Evolutionary conservation across 192 early-diverging fungal genomes (phyloP), one percentile per base, ranked within the genome.

Genomic region (Coemansia sp.): DNA sequence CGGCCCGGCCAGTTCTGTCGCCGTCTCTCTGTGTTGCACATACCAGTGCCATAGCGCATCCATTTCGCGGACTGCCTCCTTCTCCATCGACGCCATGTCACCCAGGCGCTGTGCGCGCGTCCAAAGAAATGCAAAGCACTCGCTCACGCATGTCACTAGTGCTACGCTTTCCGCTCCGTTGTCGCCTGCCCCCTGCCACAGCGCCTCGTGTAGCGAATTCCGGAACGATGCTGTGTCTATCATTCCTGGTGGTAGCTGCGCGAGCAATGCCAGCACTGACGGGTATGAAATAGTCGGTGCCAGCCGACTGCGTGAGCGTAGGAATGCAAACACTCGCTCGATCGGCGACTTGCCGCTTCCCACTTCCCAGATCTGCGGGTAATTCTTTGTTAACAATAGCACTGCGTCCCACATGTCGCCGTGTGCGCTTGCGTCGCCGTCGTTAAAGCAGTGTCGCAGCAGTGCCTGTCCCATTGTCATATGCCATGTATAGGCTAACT

Each of bases 331-430:
- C 32, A 97, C 76, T 55, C 89, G 79, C 5, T 85, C 68, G 10
- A 89, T 59, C 23, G 85, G 62, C 9, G 90, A 78, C 54, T 71
- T 67, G 27, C 67, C 63, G 50, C 36, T 30, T 3, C 54, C 67
- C 0, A 19, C 30, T 4, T 36, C 19, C 90, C 90, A 92, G 5
- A 83, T 84, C 31, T 85, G 66, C 3, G 90, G 89, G 51, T 86
- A 89, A 31, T 77, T 85, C 59, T 88, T 91, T 2, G 91, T 93
- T 23, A 91, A 78, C 9, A 93, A 63, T 59, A 97, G 74, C 6
- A 97, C 68, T 6, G 96, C 81, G 63, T 96, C 93, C 94, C 95
- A 96, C 71, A 98, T 78, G 23, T 93, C 91, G 5, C 85, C 76
- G 60, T 93, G 91, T 21, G 85, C 89, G 4, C 84, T 76, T 0